phyloP scores from a whole-genome alignment of 225 moss, liverwort and hornwort genomes.

The Pseudoscleropodium purum region DNA sequence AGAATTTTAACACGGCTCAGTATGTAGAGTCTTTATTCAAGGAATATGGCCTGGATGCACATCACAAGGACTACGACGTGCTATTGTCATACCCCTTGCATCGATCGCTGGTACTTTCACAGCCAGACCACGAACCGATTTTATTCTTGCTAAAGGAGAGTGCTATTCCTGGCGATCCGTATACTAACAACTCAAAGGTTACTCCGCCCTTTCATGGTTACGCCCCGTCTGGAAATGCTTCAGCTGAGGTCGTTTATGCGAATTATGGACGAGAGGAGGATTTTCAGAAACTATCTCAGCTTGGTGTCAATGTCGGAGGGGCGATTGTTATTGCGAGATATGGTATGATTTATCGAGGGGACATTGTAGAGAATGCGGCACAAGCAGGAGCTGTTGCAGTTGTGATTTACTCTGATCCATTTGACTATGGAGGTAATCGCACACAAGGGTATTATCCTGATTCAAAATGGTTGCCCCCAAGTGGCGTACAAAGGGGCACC shows the following conservation, averaged over 20 bases:
- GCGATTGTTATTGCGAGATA: slow-evolving; percentile 64
- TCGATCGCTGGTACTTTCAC: slow-evolving; percentile 50
- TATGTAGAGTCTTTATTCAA: slow-evolving; percentile 56
- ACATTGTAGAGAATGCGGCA: slow-evolving; percentile 69
- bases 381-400: slow-evolving; percentile 57
- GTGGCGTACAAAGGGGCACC: slow-evolving; percentile 70
- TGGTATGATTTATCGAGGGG: slow-evolving; percentile 55
- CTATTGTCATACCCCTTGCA: slow-evolving; percentile 61
- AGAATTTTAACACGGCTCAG: slow-evolving; percentile 64
- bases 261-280: slow-evolving; percentile 69
- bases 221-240: slow-evolving; percentile 63
- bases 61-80: slow-evolving; percentile 69
- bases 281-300: slow-evolving; percentile 31
- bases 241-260: slow-evolving; percentile 69
- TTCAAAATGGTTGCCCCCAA: slow-evolving; percentile 74
- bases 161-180: slow-evolving; percentile 51
- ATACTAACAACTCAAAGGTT: slow-evolving; percentile 47
- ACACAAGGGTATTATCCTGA: slow-evolving; percentile 76
- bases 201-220: slow-evolving; percentile 70
- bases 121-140: slow-evolving; percentile 15
- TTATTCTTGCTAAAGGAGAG: slow-evolving; percentile 39
- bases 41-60: slow-evolving; percentile 56
- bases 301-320: slow-evolving; percentile 45
- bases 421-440: slow-evolving; percentile 50
- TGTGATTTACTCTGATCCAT: slow-evolving; percentile 71